Evolutionary conservation across 179 eudicot species (phyloP).

Genomic region (Patellifolia procumbens): DNA sequence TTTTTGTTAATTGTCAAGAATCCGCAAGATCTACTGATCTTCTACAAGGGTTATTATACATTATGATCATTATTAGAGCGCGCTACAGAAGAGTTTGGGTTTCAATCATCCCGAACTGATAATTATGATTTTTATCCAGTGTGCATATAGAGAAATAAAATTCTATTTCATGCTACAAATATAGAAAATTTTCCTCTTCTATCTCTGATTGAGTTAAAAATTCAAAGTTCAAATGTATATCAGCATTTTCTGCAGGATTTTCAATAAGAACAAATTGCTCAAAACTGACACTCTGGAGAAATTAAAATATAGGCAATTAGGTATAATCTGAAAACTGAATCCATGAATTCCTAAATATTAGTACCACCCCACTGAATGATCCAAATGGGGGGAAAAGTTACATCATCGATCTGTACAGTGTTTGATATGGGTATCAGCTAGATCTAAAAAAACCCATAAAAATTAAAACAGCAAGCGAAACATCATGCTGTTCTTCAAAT

Average conservation of each 20-base stretch:
- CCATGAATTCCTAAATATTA: neutral
- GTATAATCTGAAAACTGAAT: neutral
- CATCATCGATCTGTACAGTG: slow-evolving; percentile 9
- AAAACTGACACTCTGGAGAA: neutral
- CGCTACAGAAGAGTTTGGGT: no score
- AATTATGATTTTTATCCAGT: no score
- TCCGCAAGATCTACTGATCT: no score
- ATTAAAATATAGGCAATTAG: neutral
- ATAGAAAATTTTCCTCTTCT: no score
- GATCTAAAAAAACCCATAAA: neutral
- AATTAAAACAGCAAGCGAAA: neutral
- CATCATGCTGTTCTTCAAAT: neutral
- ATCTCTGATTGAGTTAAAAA: no score
- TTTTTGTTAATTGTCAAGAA: no score
- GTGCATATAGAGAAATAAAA: no score
- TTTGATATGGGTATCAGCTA: neutral
- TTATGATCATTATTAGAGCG: no score
- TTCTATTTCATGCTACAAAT: no score
- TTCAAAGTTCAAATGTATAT: no score
- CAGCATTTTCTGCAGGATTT: neutral
- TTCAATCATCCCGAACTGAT: no score
- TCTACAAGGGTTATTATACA: no score
- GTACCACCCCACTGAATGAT: slow-evolving; percentile 25
- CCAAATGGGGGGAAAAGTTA: slow-evolving; percentile 24
- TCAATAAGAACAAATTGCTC: neutral